Percentiles rank a stretch among this genome's conserved stretches.
Conservation (phyloP, 768 basidiomycete genomes). For the Lentinula lateritia region DNA sequence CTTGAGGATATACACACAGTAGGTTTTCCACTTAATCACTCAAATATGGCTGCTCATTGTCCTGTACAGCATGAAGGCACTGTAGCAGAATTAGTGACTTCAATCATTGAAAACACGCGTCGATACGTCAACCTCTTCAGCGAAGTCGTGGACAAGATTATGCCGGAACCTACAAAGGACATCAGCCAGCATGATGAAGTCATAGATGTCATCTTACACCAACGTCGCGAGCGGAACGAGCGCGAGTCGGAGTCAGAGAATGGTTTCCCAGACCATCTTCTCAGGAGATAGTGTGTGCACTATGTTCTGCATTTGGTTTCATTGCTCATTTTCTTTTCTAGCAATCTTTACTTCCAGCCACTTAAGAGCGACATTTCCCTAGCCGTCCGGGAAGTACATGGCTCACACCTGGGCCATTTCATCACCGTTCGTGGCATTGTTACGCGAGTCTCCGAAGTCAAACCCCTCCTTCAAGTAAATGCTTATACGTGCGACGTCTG, state of each 20-base stretch:
- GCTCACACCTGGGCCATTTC: conserved; percentile 79
- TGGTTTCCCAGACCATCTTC: conserved; percentile 84
- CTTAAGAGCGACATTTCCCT: conserved; percentile 68
- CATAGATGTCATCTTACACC: conserved; percentile 94
- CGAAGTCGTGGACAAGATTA: conserved; percentile 84
- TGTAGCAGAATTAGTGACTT: conserved; percentile 66
- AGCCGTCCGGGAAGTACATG: conserved; percentile 90
- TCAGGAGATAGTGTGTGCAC: conserved; percentile 86
- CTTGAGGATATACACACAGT: conserved; percentile 83
- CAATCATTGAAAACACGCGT: conserved; percentile 79
- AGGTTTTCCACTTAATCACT: conserved; percentile 16
- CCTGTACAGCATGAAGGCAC: conserved; percentile 58
- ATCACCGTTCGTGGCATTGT: conserved; percentile 98
- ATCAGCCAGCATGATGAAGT: conserved; percentile 91
- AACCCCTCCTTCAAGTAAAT: conserved; percentile 93
- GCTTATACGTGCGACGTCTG: conserved; percentile 98
- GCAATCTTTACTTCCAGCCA: conserved; percentile 93
- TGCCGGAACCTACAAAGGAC: conserved; percentile 86
- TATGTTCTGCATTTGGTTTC: conserved; percentile 8
- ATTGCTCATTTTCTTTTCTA: conserved; percentile 23
- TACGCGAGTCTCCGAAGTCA: conserved; percentile 97
- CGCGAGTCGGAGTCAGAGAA: conserved; percentile 68
- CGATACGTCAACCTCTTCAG: conserved; percentile 89
- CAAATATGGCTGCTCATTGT: conserved; percentile 8
- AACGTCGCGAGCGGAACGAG: conserved; percentile 84